Percentiles rank a stretch among this genome's conserved stretches.
These are phyloP conservation scores for Melanogaster broomeanus DNA, from an alignment of 768 basidiomycete genomes.

Conservation along the genomic window DNA sequence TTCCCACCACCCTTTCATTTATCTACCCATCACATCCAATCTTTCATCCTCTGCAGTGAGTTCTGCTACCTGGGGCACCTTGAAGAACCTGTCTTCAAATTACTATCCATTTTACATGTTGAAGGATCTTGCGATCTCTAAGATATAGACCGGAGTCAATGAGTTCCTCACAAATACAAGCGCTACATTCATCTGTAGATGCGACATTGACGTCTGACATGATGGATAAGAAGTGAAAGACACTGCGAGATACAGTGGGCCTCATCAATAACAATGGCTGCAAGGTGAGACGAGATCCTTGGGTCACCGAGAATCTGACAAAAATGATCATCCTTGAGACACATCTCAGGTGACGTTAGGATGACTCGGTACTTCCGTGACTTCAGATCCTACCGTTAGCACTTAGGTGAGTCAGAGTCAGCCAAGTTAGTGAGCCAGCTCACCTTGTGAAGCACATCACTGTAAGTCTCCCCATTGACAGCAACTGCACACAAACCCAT, in stretches of 20 bases:
- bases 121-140: too few relatives aligned
- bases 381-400: not conserved
- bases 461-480: constrained; percentile 40
- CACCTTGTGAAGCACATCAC: constrained; percentile 28
- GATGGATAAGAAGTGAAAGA: too few relatives aligned
- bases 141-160: too few relatives aligned
- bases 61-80: too few relatives aligned
- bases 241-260: constrained; percentile 15
- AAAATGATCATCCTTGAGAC: constrained; percentile 33
- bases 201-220: too few relatives aligned
- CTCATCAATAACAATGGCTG: constrained; percentile 11
- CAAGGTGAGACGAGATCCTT: not conserved
- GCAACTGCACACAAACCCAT: constrained; percentile 32
- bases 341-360: constrained; percentile 43
- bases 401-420: not conserved
- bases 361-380: constrained; percentile 25
- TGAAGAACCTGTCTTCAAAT: too few relatives aligned
- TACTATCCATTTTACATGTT: too few relatives aligned
- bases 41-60: too few relatives aligned
- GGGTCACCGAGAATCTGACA: constrained; percentile 19
- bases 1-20: too few relatives aligned
- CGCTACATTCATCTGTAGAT: too few relatives aligned
- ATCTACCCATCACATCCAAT: too few relatives aligned
- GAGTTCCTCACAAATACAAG: too few relatives aligned
- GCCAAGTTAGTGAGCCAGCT: not conserved